Evolutionary conservation across 2,329 filamentous ascomycete genomes (phyloP).

Genomic region (Lojkania enalia): DNA sequence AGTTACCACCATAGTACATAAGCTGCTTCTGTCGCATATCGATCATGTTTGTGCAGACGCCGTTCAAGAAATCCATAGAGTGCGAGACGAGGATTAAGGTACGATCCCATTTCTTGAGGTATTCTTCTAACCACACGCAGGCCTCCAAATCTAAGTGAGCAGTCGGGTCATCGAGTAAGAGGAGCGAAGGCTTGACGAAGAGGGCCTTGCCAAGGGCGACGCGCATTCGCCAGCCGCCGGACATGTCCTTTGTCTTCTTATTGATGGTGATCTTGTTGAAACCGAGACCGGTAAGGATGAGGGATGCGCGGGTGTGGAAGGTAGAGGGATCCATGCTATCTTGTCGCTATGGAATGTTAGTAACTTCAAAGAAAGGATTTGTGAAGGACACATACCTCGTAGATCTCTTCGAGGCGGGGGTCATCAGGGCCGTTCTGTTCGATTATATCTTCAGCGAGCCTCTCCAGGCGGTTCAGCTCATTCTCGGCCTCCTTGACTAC

Average conservation of each 20-base stretch:
- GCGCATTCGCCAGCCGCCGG: slow-evolving; percentile 99
- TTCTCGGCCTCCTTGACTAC: slow-evolving; percentile 92
- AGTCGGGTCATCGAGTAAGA: slow-evolving; percentile 96
- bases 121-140: slow-evolving; percentile 99
- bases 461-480: slow-evolving; percentile 88
- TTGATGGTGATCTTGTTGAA: slow-evolving; percentile 98
- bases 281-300: slow-evolving; percentile 96
- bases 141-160: slow-evolving; percentile 99
- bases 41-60: slow-evolving; percentile 97
- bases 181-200: slow-evolving; percentile 95
- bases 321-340: slow-evolving; percentile 98
- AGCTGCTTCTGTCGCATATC: slow-evolving; percentile 92
- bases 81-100: slow-evolving; percentile 96
- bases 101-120: slow-evolving; percentile 99
- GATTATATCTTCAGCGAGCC: slow-evolving; percentile 83
- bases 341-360: slow-evolving; percentile 69
- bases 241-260: slow-evolving; percentile 99
- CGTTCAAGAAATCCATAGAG: slow-evolving; percentile 98
- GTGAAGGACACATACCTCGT: slow-evolving; percentile 71
- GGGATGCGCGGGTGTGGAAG: slow-evolving; percentile 90
- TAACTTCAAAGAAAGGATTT: neutral
- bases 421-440: slow-evolving; percentile 92
- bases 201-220: slow-evolving; percentile 96
- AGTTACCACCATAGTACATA: slow-evolving; percentile 99
- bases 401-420: slow-evolving; percentile 87